Evolutionary conservation across 768 basidiomycete genomes (phyloP).

Genomic region (Arthromyces matolae): DNA sequence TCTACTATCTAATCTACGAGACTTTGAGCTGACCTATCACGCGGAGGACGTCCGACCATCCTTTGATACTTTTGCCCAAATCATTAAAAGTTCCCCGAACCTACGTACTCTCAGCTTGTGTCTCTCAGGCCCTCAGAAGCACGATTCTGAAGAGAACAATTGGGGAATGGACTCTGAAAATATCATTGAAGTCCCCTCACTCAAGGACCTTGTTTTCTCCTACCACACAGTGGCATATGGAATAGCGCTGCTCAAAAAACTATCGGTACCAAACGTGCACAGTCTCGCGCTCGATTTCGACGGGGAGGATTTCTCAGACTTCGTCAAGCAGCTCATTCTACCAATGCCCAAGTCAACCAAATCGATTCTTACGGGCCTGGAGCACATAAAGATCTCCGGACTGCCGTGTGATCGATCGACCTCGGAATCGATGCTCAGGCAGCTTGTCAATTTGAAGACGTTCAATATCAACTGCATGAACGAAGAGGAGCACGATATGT

Average conservation of each 20-base stretch:
- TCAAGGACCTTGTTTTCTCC: conserved; percentile 36
- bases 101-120: conserved; percentile 51
- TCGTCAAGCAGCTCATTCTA: conserved; percentile 41
- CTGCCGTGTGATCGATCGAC: conserved; percentile 39
- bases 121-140: conserved; percentile 52
- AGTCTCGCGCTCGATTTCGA: conserved; percentile 55
- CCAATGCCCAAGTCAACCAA: conserved; percentile 36
- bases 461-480: conserved; percentile 34
- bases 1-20: conserved; percentile 42
- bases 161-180: conserved; percentile 29
- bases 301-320: conserved; percentile 46
- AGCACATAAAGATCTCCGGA: conserved; percentile 49
- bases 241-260: conserved; percentile 33
- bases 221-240: conserved; percentile 39
- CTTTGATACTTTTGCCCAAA: conserved; percentile 47
- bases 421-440: conserved; percentile 37
- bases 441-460: conserved; percentile 43
- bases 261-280: conserved; percentile 37
- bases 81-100: conserved; percentile 50
- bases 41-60: conserved; percentile 59
- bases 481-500: conserved; percentile 30
- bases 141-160: conserved; percentile 28
- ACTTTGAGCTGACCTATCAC: conserved; percentile 62
- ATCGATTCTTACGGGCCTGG: conserved; percentile 46
- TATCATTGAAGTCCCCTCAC: conserved; percentile 33